These are phyloP conservation scores for Coemansia sp. DNA, from an alignment of 192 early-diverging fungal species.

Conservation along the genomic window DNA sequence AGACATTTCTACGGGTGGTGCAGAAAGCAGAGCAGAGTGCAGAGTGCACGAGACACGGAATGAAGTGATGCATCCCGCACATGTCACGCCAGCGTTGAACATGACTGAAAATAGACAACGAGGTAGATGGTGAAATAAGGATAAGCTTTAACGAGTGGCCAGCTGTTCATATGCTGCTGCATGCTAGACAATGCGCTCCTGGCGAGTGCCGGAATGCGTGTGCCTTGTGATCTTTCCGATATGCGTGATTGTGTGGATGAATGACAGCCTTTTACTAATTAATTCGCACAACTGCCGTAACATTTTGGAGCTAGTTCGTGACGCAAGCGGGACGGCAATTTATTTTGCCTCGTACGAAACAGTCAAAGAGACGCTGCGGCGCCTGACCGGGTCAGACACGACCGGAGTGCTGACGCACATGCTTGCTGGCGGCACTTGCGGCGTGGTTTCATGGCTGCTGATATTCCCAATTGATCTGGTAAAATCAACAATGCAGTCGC, in stretches of 20 bases:
- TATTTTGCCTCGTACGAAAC: conserved; percentile 75
- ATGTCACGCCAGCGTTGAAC: neutral
- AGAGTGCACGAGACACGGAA: conserved; percentile 1
- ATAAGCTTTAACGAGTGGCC: neutral
- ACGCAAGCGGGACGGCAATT: conserved; percentile 67
- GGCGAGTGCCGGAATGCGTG: neutral
- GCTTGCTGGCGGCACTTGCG: conserved; percentile 73
- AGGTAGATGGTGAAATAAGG: neutral
- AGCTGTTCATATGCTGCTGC: neutral
- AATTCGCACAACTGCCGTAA: neutral
- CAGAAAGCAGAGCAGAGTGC: neutral
- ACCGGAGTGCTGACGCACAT: conserved; percentile 71
- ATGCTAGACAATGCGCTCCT: neutral
- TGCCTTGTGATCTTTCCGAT: neutral
- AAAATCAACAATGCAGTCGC: conserved; percentile 75
- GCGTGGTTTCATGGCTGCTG: conserved; percentile 73
- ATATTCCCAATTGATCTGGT: conserved; percentile 78
- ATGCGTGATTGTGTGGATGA: neutral
- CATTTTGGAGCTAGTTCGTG: conserved; percentile 45
- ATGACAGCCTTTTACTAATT: neutral
- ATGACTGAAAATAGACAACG: neutral
- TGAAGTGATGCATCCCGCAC: neutral
- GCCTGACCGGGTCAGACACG: conserved; percentile 37
- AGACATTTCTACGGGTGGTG: neutral
- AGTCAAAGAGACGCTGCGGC: conserved; percentile 50